Percentiles rank a stretch among this genome's conserved stretches.
Conservation (phyloP, 2,329 filamentous ascomycete genomes). For the Acephala macrosclerotiorum region DNA sequence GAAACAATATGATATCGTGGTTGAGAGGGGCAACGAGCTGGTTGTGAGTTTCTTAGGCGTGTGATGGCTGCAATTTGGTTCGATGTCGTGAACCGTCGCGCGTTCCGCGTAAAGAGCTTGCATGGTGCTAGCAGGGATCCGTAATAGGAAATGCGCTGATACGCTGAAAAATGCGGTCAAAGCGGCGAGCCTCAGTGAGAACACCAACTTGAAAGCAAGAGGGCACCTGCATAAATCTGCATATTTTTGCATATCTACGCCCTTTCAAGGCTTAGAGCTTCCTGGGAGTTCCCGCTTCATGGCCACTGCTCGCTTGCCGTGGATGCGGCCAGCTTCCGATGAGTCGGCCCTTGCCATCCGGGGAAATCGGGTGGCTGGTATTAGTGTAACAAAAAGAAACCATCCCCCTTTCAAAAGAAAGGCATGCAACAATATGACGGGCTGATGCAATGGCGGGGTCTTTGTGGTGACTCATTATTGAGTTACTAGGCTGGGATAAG, state of each 20-base stretch:
- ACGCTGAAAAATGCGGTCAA: neutral
- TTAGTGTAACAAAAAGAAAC: conserved; percentile 9
- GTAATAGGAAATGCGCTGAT: neutral
- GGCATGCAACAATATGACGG: conserved; percentile 18
- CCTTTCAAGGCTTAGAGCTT: neutral
- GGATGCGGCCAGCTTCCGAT: conserved; percentile 1
- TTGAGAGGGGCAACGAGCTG: conserved; percentile 28
- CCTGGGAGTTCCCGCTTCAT: conserved; percentile 6
- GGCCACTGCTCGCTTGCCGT: neutral
- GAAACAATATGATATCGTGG: conserved; percentile 8
- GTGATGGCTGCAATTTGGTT: conserved; percentile 30
- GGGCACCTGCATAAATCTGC: conserved; percentile 5
- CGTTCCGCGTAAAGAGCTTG: conserved; percentile 40
- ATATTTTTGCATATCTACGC: neutral
- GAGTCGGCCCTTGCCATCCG: conserved; percentile 5
- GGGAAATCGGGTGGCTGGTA: conserved; percentile 11
- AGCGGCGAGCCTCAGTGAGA: neutral
- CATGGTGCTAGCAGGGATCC: conserved; percentile 28
- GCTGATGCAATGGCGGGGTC: conserved; percentile 27
- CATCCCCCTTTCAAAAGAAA: conserved; percentile 5
- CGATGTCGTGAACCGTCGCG: conserved; percentile 24
- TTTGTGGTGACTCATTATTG: conserved; percentile 29
- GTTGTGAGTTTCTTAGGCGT: conserved; percentile 11
- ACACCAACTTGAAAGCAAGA: neutral
- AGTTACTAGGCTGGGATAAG: conserved; percentile 12